A percentile compares a stretch with the other conserved stretches of the same genome.
These are phyloP conservation scores for Pythium diclinum DNA, from an alignment of 352 stramenopile genomes.

Conservation along the genomic window DNA sequence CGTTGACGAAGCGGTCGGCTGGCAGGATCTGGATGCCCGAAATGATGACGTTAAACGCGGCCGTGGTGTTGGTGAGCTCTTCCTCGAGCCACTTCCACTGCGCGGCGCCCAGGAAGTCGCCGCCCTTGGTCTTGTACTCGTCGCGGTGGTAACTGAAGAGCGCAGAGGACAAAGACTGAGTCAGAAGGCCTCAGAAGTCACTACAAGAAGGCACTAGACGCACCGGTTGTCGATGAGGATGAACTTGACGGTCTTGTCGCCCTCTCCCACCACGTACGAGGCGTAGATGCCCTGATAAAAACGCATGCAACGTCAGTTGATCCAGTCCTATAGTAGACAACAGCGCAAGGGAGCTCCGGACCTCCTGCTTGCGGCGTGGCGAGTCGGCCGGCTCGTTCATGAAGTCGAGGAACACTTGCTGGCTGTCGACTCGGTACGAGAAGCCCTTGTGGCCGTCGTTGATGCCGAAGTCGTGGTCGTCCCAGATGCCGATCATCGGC, in stretches of 20 bases:
- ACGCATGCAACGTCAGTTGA: background rate
- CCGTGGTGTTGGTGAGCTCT: constrained; percentile 71
- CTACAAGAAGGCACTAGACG: constrained; percentile 12
- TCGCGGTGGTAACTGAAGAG: constrained; percentile 77
- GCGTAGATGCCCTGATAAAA: constrained; percentile 73
- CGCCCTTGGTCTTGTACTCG: constrained; percentile 51
- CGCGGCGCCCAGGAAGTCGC: constrained; percentile 66
- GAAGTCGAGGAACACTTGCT: constrained; percentile 86
- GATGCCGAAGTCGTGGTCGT: constrained; percentile 91
- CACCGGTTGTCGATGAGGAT: constrained; percentile 82
- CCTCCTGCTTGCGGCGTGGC: constrained; percentile 69
- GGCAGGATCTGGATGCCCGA: constrained; percentile 89
- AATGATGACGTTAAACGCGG: constrained; percentile 92
- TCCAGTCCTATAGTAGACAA: too few relatives aligned
- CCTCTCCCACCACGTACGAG: constrained; percentile 66
- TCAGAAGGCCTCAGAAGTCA: background rate
- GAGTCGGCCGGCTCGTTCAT: constrained; percentile 74
- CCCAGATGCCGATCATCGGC: constrained; percentile 85
- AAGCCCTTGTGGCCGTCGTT: constrained; percentile 85
- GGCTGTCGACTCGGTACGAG: constrained; percentile 66
- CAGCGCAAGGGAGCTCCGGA: too few relatives aligned
- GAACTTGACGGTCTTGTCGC: constrained; percentile 79
- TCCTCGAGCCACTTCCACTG: constrained; percentile 88
- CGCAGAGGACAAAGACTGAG: background rate
- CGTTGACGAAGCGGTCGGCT: constrained; percentile 70